Percentiles rank a stretch among this genome's conserved stretches.
phyloP scores from a whole-genome alignment of 164 flowering plant species.

The Kalanchoe fedtschenkoi region DNA sequence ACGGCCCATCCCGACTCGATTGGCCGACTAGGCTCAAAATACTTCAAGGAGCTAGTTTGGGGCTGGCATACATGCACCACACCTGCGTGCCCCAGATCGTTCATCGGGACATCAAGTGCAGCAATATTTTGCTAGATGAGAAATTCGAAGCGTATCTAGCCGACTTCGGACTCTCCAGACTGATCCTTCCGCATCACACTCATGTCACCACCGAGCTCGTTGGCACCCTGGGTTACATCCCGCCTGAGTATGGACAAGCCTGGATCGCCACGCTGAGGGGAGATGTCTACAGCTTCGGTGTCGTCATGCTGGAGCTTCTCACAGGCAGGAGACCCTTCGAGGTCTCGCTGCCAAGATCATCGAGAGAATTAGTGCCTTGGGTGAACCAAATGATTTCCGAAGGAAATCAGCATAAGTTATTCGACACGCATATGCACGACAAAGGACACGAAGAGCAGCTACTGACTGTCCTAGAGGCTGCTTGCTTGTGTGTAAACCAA shows the following conservation, averaged over 20 bases:
- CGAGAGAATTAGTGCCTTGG: constrained; percentile 54
- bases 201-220: constrained; percentile 76
- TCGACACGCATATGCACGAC: constrained; percentile 36
- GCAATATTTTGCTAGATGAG: constrained; percentile 56
- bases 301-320: constrained; percentile 55
- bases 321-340: constrained; percentile 57
- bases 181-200: constrained; percentile 59
- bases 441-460: constrained; percentile 49
- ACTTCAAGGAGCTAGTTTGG: constrained; percentile 42
- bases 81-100: constrained; percentile 68
- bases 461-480: constrained; percentile 46
- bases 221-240: constrained; percentile 76
- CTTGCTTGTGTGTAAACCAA: constrained; percentile 46
- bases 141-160: constrained; percentile 60
- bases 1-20: constrained; percentile 41
- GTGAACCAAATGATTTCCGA: constrained; percentile 41
- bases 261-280: constrained; percentile 65
- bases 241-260: constrained; percentile 61
- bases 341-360: constrained; percentile 33
- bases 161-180: constrained; percentile 64
- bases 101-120: constrained; percentile 69
- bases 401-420: constrained; percentile 36
- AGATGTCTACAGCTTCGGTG: constrained; percentile 61
- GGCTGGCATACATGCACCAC: constrained; percentile 65
- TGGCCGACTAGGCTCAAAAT: constrained; percentile 49